Evolutionary conservation across 2,329 filamentous ascomycete species (phyloP).

Genomic region (Microcera coccophila): DNA sequence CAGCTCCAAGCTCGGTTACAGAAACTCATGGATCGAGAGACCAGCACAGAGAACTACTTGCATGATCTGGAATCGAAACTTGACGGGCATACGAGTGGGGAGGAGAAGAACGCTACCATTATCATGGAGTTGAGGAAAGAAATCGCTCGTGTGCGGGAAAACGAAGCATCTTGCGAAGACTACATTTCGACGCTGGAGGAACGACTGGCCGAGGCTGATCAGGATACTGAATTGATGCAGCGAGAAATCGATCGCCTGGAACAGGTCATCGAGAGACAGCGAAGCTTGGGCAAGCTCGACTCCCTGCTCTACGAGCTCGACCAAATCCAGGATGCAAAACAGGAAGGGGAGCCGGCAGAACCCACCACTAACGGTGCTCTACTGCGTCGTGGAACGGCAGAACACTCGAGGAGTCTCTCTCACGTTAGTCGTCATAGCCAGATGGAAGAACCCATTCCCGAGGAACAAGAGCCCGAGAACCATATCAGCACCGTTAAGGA

Average conservation of each 20-base stretch:
- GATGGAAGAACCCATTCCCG: conserved; percentile 51
- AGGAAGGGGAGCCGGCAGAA: conserved; percentile 28
- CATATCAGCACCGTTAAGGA: conserved; percentile 35
- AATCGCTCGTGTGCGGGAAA: conserved; percentile 80
- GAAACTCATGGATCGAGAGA: conserved; percentile 87
- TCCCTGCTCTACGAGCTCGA: conserved; percentile 89
- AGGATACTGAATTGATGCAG: conserved; percentile 95
- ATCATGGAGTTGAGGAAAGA: conserved; percentile 88
- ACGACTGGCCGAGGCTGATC: conserved; percentile 88
- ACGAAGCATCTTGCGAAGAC: conserved; percentile 85
- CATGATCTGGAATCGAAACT: conserved; percentile 88
- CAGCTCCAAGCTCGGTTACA: conserved; percentile 88
- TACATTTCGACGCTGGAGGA: conserved; percentile 97
- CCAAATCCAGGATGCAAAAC: conserved; percentile 56
- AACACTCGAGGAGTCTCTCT: conserved; percentile 54
- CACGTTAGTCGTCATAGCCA: conserved; percentile 53
- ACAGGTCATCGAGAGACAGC: conserved; percentile 90
- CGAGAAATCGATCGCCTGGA: conserved; percentile 92
- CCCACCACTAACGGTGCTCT: conserved; percentile 36
- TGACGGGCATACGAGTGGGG: conserved; percentile 83
- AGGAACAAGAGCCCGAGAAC: conserved; percentile 35
- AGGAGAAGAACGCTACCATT: conserved; percentile 86
- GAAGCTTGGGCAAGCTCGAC: conserved; percentile 91
- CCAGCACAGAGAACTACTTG: conserved; percentile 86
- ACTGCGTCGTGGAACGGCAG: conserved; percentile 42